A percentile compares a stretch with the other conserved stretches of the same genome.
Conservation (phyloP, 73 alveolate species). For the Tetrahymena elliotti region DNA sequence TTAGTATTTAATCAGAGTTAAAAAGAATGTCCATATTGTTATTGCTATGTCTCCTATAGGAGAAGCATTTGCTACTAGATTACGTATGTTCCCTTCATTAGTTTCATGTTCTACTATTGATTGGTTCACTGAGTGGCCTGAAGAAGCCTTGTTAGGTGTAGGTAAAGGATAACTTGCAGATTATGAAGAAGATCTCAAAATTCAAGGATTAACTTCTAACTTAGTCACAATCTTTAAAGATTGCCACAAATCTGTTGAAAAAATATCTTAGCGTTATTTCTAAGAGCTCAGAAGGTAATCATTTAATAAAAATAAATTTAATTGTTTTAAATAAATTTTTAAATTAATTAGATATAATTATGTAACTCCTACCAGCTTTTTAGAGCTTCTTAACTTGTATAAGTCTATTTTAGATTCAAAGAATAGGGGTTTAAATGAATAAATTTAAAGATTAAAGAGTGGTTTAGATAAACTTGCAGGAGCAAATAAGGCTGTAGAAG, state of each 20-base stretch:
- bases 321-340: constrained; percentile 63
- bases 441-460: constrained; percentile 67
- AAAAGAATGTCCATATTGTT: constrained; percentile 87
- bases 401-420: constrained; percentile 64
- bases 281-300: constrained; percentile 71
- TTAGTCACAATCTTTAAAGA: constrained; percentile 65
- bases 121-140: constrained; percentile 98
- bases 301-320: constrained; percentile 10
- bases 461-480: constrained; percentile 84
- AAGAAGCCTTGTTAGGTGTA: constrained; percentile 76
- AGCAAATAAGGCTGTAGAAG: constrained; percentile 86
- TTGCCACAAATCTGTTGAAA: constrained; percentile 69
- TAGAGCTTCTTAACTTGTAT: constrained; percentile 73
- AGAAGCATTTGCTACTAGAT: constrained; percentile 90
- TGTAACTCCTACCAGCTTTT: constrained; percentile 87
- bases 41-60: constrained; percentile 96
- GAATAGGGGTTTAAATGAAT: constrained; percentile 67
- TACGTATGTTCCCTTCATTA: constrained; percentile 97
- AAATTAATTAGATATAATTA: constrained; percentile 63
- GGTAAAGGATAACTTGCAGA: constrained; percentile 70
- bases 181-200: constrained; percentile 51
- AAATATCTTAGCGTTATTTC: constrained; percentile 53
- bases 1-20: constrained; percentile 75
- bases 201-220: constrained; percentile 33
- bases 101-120: constrained; percentile 95